phyloP scores from a whole-genome alignment of 2,329 filamentous ascomycete genomes.

The Aspergillus transmontanensis region DNA sequence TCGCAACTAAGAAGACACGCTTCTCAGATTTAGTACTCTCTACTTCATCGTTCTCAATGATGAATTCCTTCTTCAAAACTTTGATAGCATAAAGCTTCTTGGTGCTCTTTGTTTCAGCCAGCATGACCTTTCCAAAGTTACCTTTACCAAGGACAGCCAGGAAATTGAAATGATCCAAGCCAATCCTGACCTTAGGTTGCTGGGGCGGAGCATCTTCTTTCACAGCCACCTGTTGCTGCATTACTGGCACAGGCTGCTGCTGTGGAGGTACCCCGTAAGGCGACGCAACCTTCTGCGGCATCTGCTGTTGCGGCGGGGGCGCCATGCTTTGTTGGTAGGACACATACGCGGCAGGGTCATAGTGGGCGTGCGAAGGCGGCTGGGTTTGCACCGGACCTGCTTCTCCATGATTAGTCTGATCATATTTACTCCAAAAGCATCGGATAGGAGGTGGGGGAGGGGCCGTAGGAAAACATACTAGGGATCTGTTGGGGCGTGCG shows the following conservation, averaged over 20 bases:
- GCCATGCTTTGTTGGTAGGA: constrained; percentile 34
- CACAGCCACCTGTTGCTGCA: constrained; percentile 26
- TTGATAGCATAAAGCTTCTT: constrained; percentile 97
- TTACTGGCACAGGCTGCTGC: constrained; percentile 24
- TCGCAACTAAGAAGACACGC: constrained; percentile 93
- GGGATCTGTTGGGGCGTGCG: constrained; percentile 47
- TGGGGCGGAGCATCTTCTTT: constrained; percentile 36
- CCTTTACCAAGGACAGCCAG: constrained; percentile 96
- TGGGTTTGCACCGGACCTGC: constrained; percentile 45
- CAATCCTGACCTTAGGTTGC: constrained; percentile 67
- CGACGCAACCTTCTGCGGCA: constrained; percentile 25
- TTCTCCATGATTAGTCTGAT: constrained; percentile 38
- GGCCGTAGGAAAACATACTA: constrained; percentile 29
- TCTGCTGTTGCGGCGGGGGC: constrained; percentile 24
- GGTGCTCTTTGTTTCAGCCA: constrained; percentile 92
- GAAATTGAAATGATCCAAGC: constrained; percentile 98
- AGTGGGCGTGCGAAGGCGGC: constrained; percentile 50
- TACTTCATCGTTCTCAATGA: constrained; percentile 98
- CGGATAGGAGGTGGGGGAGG: background rate
- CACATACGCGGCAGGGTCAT: constrained; percentile 47
- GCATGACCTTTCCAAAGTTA: constrained; percentile 99
- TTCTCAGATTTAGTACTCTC: constrained; percentile 98
- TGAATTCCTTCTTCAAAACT: constrained; percentile 99
- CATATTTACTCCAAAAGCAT: constrained; percentile 30
- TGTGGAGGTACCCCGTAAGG: constrained; percentile 33